Percentiles rank a stretch among this genome's conserved stretches.
Evolutionary conservation across 495 filamentous ascomycete genomes (phyloP).

Genomic region (Pyrenula aspistea): DNA sequence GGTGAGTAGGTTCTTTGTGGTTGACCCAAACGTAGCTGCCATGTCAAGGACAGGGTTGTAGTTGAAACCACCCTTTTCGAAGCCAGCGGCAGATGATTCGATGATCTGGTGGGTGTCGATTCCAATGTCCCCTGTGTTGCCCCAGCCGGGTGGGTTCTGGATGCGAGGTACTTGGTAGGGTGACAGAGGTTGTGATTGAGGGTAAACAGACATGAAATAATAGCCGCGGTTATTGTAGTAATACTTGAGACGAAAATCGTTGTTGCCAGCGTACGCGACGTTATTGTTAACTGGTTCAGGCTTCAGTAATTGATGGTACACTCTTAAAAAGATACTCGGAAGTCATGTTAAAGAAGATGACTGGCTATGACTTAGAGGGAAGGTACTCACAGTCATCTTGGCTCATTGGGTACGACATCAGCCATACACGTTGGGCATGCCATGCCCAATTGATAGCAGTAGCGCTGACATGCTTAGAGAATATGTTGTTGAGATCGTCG

Average conservation of each 20-base stretch:
- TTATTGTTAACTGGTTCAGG: neutral
- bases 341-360: neutral
- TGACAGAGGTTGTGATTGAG: neutral
- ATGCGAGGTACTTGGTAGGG: neutral
- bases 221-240: neutral
- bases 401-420: neutral
- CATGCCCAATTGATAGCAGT: neutral
- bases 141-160: neutral
- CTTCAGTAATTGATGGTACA: neutral
- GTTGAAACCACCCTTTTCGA: neutral
- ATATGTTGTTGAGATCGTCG: neutral
- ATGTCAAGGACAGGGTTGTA: neutral
- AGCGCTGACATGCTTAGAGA: neutral
- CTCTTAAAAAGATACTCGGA: neutral
- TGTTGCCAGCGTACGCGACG: neutral
- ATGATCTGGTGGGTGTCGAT: neutral
- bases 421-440: neutral
- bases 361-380: neutral
- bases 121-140: neutral
- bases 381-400: neutral
- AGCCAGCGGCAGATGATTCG: neutral
- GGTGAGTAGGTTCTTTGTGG: neutral
- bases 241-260: neutral
- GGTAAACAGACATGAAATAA: neutral
- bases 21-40: neutral